phyloP scores from a whole-genome alignment of 805 yeast genomes.

The Barnettozyma sp. region DNA sequence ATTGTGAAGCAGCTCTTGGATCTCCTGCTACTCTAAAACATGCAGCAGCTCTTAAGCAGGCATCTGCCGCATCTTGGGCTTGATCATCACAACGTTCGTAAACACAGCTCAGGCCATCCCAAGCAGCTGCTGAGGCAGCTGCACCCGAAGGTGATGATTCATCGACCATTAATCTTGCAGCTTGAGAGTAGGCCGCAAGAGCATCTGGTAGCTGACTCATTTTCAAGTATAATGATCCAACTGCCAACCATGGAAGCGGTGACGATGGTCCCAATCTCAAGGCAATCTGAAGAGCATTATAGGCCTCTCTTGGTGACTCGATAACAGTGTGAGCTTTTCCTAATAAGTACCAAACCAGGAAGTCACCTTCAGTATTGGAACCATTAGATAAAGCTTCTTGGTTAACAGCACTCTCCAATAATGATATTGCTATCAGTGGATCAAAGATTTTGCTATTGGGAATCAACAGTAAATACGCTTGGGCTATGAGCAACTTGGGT shows the following conservation, averaged over 20 bases:
- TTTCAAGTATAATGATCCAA: constrained; percentile 53
- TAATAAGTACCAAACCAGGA: constrained; percentile 48
- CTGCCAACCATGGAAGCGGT: constrained; percentile 62
- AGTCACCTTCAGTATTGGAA: constrained; percentile 32
- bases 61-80: constrained; percentile 52
- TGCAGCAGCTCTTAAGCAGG: constrained; percentile 44
- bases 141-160: constrained; percentile 35
- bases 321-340: constrained; percentile 45
- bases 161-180: constrained; percentile 44
- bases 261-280: constrained; percentile 44
- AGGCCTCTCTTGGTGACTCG: constrained; percentile 44
- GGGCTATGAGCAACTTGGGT: constrained; percentile 39
- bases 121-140: constrained; percentile 44
- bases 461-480: constrained; percentile 42
- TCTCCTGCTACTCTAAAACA: constrained; percentile 45
- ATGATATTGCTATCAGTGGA: constrained; percentile 31
- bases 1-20: constrained; percentile 32
- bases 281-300: constrained; percentile 49
- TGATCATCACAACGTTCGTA: constrained; percentile 60
- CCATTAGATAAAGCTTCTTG: constrained; percentile 15
- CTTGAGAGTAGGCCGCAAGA: constrained; percentile 60
- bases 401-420: constrained; percentile 30
- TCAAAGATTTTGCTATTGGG: constrained; percentile 26
- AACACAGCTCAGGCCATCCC: constrained; percentile 60
- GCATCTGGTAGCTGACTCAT: constrained; percentile 60